Percentiles rank a stretch among this genome's conserved stretches.
These are phyloP conservation scores for Asterophora lycoperdoides DNA, from an alignment of 768 basidiomycete genomes.

Conservation along the genomic window DNA sequence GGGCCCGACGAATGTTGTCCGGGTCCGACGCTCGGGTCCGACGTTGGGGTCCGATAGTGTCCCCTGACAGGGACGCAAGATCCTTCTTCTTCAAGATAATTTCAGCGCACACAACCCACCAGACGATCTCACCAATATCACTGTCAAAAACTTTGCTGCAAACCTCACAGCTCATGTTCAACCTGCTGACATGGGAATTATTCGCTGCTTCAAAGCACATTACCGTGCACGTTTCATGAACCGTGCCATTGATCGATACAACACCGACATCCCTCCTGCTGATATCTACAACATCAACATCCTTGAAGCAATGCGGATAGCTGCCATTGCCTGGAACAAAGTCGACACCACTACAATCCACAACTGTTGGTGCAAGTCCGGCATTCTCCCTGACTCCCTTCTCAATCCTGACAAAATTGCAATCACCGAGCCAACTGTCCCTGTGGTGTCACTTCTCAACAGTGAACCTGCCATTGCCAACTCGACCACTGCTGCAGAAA, in stretches of 20 bases:
- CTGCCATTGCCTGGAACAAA: conserved; percentile 15
- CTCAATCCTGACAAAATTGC: background rate
- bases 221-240: conserved; percentile 4
- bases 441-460: conserved; percentile 20
- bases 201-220: conserved; percentile 5
- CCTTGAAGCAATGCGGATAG: conserved; percentile 29
- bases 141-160: too few relatives aligned
- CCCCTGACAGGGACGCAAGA: background rate
- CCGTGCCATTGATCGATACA: conserved; percentile 26
- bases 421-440: conserved; percentile 13
- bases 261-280: conserved; percentile 19
- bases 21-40: too few relatives aligned
- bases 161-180: conserved; percentile 24
- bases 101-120: conserved; percentile 3
- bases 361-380: conserved; percentile 29
- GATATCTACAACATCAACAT: conserved; percentile 32
- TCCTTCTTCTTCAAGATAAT: conserved; percentile 4
- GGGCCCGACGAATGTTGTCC: too few relatives aligned
- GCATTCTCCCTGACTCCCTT: conserved; percentile 20
- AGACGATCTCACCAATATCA: conserved; percentile 1
- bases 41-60: too few relatives aligned
- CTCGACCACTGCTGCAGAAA: conserved; percentile 3
- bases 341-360: conserved; percentile 19
- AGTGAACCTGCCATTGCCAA: conserved; percentile 1
- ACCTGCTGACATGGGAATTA: conserved; percentile 8